Percentiles rank a stretch among this genome's conserved stretches.
phyloP scores from a whole-genome alignment of 2,329 filamentous ascomycete genomes.

The Shiraia sp. region DNA sequence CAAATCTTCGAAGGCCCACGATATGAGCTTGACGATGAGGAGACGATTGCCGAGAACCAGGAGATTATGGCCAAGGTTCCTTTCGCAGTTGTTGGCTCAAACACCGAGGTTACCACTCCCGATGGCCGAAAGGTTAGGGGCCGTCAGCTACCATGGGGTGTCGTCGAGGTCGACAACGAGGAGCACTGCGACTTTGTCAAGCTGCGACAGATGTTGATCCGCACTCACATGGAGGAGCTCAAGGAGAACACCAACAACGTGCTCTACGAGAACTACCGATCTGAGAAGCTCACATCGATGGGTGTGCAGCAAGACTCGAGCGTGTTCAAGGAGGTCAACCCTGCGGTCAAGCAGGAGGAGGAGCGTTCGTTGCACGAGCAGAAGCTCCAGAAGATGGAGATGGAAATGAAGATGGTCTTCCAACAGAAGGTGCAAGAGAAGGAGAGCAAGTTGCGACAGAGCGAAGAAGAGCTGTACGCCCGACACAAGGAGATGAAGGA shows the following conservation, averaged over 20 bases:
- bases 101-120: slow-evolving; percentile 85
- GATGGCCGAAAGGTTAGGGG: slow-evolving; percentile 96
- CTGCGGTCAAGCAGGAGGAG: slow-evolving; percentile 99
- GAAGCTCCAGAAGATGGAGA: slow-evolving; percentile 99
- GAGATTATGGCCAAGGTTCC: slow-evolving; percentile 99
- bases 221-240: slow-evolving; percentile 99
- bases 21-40: slow-evolving; percentile 98
- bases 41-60: slow-evolving; percentile 99
- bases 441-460: slow-evolving; percentile 99
- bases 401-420: slow-evolving; percentile 99
- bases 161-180: slow-evolving; percentile 99
- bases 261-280: slow-evolving; percentile 99
- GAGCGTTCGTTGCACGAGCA: slow-evolving; percentile 97
- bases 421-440: slow-evolving; percentile 99
- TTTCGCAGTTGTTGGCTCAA: slow-evolving; percentile 96
- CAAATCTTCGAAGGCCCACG: slow-evolving; percentile 98
- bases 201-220: slow-evolving; percentile 99
- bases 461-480: slow-evolving; percentile 97
- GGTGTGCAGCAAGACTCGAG: slow-evolving; percentile 97
- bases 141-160: slow-evolving; percentile 95
- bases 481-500: slow-evolving; percentile 99
- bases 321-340: slow-evolving; percentile 99
- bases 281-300: slow-evolving; percentile 98
- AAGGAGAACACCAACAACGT: slow-evolving; percentile 99
- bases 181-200: slow-evolving; percentile 99